Conservation (phyloP, 148 eudicot genomes). For the Linanthus parryae region DNA sequence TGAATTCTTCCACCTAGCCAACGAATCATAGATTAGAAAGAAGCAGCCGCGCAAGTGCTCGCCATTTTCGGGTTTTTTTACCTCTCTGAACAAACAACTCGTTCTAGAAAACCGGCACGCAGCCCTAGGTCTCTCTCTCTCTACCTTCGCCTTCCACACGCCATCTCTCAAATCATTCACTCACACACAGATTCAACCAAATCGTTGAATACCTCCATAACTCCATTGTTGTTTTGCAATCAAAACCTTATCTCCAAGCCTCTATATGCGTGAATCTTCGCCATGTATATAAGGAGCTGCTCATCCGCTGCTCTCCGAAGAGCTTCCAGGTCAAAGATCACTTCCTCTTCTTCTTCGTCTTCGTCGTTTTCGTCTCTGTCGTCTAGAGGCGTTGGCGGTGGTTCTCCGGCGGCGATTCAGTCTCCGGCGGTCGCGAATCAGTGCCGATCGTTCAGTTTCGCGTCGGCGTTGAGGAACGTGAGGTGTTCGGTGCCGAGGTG, state of each 20-base stretch:
- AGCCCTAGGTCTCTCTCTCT: neutral
- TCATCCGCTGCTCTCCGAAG: conserved; percentile 15
- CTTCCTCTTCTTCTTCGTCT: conserved; percentile 2
- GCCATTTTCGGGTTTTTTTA: no score
- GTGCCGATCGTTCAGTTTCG: conserved; percentile 17
- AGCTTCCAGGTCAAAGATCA: conserved; percentile 7
- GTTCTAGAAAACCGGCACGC: conserved; percentile 1
- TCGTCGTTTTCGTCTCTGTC: neutral
- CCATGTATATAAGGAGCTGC: conserved; percentile 17
- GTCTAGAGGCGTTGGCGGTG: neutral
- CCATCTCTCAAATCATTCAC: neutral
- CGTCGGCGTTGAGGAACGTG: conserved; percentile 17
- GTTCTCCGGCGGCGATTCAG: conserved; percentile 1
- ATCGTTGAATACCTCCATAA: neutral
- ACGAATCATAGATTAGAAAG: no score
- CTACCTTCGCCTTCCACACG: conserved; percentile 4
- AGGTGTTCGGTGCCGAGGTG: conserved; percentile 31
- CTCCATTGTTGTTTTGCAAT: neutral
- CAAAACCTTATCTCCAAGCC: conserved; percentile 6
- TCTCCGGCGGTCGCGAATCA: conserved; percentile 6
- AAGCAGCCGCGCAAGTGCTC: no score
- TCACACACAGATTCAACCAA: neutral
- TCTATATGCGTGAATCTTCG: conserved; percentile 13
- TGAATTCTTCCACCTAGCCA: no score
- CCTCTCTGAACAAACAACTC: neutral